Evolutionary conservation across 495 filamentous ascomycete genomes (phyloP).

Genomic region (Penicillium bialowiezense): DNA sequence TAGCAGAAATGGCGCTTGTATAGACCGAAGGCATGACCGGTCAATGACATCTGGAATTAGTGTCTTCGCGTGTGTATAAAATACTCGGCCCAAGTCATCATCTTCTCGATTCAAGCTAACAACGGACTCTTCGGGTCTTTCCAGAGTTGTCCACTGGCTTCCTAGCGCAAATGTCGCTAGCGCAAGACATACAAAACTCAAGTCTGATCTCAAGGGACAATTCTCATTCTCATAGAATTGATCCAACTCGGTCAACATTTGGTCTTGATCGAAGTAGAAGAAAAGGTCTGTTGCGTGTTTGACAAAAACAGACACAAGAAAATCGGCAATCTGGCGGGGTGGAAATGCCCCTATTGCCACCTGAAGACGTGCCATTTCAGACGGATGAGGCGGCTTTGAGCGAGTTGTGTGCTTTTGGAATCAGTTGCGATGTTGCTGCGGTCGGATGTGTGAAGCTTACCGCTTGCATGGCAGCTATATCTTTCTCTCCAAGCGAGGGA

Average conservation of each 20-base stretch:
- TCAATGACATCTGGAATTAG: conserved; percentile 24
- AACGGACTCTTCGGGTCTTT: conserved; percentile 8
- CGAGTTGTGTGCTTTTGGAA: conserved; percentile 15
- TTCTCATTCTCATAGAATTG: conserved; percentile 14
- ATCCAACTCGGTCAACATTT: conserved; percentile 17
- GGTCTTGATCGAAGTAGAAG: conserved; percentile 26
- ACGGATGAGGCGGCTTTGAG: conserved; percentile 8
- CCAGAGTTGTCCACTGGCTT: conserved; percentile 23
- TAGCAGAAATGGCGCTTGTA: conserved; percentile 20
- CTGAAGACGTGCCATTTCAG: conserved; percentile 8
- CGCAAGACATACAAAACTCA: conserved; percentile 17
- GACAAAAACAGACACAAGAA: conserved; percentile 19
- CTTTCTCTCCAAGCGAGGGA: conserved; percentile 3
- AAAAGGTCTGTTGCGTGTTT: conserved; percentile 21
- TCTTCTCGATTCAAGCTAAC: background rate
- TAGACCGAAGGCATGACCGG: conserved; percentile 14
- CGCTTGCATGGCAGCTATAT: conserved; percentile 18
- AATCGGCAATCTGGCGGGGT: conserved; percentile 18
- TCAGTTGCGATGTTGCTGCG: too few relatives aligned
- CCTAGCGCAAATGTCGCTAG: conserved; percentile 22
- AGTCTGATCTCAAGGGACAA: conserved; percentile 11
- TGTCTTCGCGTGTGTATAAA: conserved; percentile 12
- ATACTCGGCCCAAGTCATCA: conserved; percentile 14
- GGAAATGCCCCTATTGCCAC: conserved; percentile 17
- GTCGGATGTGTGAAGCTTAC: conserved; percentile 5